Evolutionary conservation across 129 eudicot species (phyloP).

Genomic region (Flaveria ramosissima): DNA sequence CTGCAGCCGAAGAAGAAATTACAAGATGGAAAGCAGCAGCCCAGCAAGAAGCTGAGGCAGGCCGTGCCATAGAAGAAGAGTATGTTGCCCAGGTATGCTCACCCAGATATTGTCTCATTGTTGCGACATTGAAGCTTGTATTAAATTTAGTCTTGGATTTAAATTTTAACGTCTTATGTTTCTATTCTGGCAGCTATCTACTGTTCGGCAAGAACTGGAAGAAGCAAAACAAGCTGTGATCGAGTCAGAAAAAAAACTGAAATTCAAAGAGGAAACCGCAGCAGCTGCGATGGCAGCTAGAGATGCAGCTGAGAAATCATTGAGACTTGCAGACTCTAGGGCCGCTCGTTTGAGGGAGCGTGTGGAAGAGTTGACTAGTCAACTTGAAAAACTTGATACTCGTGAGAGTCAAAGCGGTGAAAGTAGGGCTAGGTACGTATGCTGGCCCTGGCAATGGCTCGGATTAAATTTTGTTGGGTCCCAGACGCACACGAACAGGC

Average conservation of each 20-base stretch:
- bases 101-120: not conserved
- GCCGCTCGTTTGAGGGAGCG: constrained; percentile 79
- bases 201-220: constrained; percentile 71
- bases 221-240: constrained; percentile 66
- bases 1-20: constrained; percentile 47
- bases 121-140: not conserved
- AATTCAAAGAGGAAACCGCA: constrained; percentile 87
- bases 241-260: constrained; percentile 76
- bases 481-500: constrained; percentile 23
- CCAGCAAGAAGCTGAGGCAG: constrained; percentile 37
- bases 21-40: constrained; percentile 43
- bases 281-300: constrained; percentile 95
- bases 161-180: not conserved
- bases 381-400: constrained; percentile 67
- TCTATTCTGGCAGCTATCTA: constrained; percentile 49
- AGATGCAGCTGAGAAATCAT: constrained; percentile 87
- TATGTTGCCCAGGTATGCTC: constrained; percentile 53
- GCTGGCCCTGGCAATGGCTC: constrained; percentile 98
- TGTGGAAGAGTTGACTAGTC: constrained; percentile 76
- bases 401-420: constrained; percentile 46
- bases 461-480: constrained; percentile 69
- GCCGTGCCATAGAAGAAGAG: constrained; percentile 33
- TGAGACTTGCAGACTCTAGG: constrained; percentile 75
- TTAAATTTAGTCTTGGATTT: not conserved
- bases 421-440: constrained; percentile 57